Conservation (phyloP, 768 basidiomycete species). For the Podaxis rugospora region DNA sequence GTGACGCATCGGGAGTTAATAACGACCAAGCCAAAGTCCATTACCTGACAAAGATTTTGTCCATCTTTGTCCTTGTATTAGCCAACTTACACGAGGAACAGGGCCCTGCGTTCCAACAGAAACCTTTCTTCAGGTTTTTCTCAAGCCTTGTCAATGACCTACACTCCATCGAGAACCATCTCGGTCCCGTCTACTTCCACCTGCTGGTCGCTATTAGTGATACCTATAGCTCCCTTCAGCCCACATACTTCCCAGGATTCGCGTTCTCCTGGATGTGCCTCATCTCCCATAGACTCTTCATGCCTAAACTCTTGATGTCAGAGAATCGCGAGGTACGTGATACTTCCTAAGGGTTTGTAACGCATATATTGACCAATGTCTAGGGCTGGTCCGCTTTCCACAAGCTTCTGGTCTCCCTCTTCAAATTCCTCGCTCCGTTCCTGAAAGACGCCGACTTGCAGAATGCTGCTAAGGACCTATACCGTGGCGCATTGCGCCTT, state of each 20-base stretch:
- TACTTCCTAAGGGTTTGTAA: not conserved
- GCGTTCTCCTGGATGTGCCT: conserved; percentile 98
- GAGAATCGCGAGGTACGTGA: conserved; percentile 77
- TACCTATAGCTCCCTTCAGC: conserved; percentile 93
- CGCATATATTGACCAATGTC: conserved; percentile 7
- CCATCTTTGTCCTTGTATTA: conserved; percentile 93
- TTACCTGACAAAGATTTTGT: conserved; percentile 94
- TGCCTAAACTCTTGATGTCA: conserved; percentile 89
- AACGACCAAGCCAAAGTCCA: conserved; percentile 95
- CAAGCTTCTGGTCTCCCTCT: conserved; percentile 86
- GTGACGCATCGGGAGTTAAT: conserved; percentile 88
- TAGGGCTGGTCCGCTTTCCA: conserved; percentile 96
- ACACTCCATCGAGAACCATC: conserved; percentile 75
- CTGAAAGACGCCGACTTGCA: conserved; percentile 79
- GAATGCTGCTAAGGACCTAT: conserved; percentile 78
- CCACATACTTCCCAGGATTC: conserved; percentile 95
- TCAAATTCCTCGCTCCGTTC: conserved; percentile 94
- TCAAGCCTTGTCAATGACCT: conserved; percentile 93
- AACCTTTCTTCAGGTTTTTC: conserved; percentile 98
- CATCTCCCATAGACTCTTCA: conserved; percentile 93
- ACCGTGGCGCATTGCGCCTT: conserved; percentile 85
- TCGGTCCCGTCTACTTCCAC: conserved; percentile 89
- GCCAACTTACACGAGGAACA: conserved; percentile 95
- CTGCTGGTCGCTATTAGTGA: conserved; percentile 87
- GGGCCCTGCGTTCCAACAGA: conserved; percentile 87